Evolutionary conservation across 805 yeast species (phyloP).

Genomic region (Candida qinlingensis): DNA sequence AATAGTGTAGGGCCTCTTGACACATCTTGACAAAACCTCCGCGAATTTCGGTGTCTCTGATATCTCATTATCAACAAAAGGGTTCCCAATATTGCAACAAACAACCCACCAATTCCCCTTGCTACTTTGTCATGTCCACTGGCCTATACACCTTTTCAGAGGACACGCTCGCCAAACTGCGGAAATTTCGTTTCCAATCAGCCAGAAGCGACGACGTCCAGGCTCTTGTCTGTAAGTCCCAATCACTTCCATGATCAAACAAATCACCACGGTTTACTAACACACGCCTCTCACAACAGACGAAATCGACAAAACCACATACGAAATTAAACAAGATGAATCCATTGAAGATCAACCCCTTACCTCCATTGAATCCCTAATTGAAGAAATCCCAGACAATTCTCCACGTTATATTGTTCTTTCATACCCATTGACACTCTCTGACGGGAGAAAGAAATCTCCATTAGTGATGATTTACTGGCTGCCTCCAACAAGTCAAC

Average conservation of each 20-base stretch:
- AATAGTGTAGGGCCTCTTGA: too few species aligned
- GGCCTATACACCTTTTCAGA: slow-evolving; percentile 58
- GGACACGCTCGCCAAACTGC: slow-evolving; percentile 53
- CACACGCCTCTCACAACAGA: slow-evolving; percentile 25
- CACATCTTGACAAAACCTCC: too few species aligned
- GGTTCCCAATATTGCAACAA: too few species aligned
- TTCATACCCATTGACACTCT: slow-evolving; percentile 64
- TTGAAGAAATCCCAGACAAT: slow-evolving; percentile 77
- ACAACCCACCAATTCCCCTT: too few species aligned
- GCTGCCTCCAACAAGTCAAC: slow-evolving; percentile 83
- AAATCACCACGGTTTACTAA: too few species aligned
- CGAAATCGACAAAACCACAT: slow-evolving; percentile 49
- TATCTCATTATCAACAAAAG: background rate
- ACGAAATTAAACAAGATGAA: slow-evolving; percentile 46
- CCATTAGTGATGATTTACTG: slow-evolving; percentile 83
- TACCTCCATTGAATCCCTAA: slow-evolving; percentile 51
- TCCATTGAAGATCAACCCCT: slow-evolving; percentile 37
- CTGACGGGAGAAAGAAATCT: slow-evolving; percentile 67
- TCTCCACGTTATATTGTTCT: slow-evolving; percentile 70
- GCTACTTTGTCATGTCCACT: slow-evolving; percentile 29
- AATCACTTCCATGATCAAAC: background rate
- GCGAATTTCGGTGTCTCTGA: too few species aligned
- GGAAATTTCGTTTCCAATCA: slow-evolving; percentile 69
- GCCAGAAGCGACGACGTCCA: slow-evolving; percentile 58
- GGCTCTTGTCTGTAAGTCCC: slow-evolving; percentile 51